Percentiles rank a stretch among this genome's conserved stretches.
Conservation (phyloP, 345 rosid genomes). For the Gossypium ekmanianum region DNA sequence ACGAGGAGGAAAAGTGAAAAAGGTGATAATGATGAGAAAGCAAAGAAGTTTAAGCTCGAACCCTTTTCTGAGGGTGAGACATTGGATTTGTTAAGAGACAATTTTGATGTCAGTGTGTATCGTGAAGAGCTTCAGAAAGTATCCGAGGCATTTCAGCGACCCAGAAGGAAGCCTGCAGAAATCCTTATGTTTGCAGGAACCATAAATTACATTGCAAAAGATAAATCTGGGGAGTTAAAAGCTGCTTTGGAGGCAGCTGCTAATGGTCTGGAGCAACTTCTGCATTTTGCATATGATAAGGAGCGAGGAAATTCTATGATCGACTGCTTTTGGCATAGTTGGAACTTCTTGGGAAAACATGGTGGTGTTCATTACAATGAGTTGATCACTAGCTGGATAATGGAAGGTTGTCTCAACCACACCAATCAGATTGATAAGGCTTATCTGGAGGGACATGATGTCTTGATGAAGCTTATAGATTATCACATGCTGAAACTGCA, state of each 20-base stretch:
- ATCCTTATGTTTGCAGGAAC: constrained; percentile 34
- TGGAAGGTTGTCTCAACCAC: constrained; percentile 53
- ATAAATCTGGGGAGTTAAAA: neutral
- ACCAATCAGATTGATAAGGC: constrained; percentile 33
- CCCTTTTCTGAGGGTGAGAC: neutral
- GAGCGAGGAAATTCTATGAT: constrained; percentile 8
- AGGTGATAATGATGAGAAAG: neutral
- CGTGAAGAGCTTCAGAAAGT: neutral
- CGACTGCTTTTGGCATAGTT: constrained; percentile 53
- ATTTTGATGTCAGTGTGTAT: neutral
- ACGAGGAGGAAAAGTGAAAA: constrained; percentile 21
- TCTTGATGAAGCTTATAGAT: constrained; percentile 49
- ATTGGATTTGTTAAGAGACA: neutral
- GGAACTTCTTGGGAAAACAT: constrained; percentile 32
- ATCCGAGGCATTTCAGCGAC: neutral
- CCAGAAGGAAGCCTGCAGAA: constrained; percentile 29
- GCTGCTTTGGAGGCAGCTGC: constrained; percentile 7
- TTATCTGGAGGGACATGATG: constrained; percentile 37
- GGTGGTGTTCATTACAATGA: constrained; percentile 45
- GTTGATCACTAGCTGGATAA: constrained; percentile 55
- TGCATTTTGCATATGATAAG: constrained; percentile 29
- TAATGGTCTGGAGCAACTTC: constrained; percentile 8
- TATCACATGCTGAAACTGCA: constrained; percentile 42
- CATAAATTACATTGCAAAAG: constrained; percentile 16
- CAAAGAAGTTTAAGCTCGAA: neutral